Percentiles rank a stretch among this genome's conserved stretches.
Conservation (phyloP, 352 stramenopile genomes). For the Globisporangium barbulae region DNA sequence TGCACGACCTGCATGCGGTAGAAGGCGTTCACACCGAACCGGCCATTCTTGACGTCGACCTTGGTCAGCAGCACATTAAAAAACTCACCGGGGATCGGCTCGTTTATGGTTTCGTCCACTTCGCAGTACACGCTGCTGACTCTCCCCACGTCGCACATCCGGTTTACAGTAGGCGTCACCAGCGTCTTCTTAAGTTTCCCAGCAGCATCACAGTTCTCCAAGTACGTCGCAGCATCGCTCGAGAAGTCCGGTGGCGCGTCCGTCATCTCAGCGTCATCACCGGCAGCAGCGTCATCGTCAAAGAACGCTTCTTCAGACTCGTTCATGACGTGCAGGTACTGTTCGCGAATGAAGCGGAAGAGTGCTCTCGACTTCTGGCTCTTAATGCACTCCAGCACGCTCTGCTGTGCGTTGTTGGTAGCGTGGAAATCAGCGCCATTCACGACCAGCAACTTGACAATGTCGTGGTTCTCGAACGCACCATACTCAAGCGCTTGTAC, state of each 20-base stretch:
- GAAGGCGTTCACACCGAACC: conserved; percentile 70
- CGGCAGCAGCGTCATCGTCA: conserved; percentile 4
- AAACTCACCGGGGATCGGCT: conserved; percentile 31
- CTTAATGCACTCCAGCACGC: conserved; percentile 49
- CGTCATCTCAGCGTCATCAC: conserved; percentile 23
- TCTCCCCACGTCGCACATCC: conserved; percentile 51
- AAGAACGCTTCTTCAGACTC: conserved; percentile 27
- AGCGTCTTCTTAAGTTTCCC: conserved; percentile 49
- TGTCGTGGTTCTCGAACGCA: conserved; percentile 57
- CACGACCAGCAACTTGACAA: conserved; percentile 42
- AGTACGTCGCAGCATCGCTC: conserved; percentile 42
- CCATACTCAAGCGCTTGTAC: conserved; percentile 47
- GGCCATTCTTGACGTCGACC: conserved; percentile 67
- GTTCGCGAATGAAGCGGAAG: conserved; percentile 38
- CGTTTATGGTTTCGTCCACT: conserved; percentile 21
- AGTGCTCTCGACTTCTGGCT: conserved; percentile 47
- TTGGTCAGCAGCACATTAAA: conserved; percentile 64
- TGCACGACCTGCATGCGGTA: conserved; percentile 66
- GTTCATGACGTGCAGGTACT: conserved; percentile 26
- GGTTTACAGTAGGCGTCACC: conserved; percentile 37
- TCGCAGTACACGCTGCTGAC: conserved; percentile 33
- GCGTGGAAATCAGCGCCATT: conserved; percentile 29
- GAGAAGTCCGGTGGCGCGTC: conserved; percentile 32
- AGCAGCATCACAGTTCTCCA: conserved; percentile 41
- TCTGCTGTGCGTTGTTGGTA: conserved; percentile 31